Evolutionary conservation across 2,329 filamentous ascomycete genomes (phyloP).

Genomic region (Aspergillus sp.): DNA sequence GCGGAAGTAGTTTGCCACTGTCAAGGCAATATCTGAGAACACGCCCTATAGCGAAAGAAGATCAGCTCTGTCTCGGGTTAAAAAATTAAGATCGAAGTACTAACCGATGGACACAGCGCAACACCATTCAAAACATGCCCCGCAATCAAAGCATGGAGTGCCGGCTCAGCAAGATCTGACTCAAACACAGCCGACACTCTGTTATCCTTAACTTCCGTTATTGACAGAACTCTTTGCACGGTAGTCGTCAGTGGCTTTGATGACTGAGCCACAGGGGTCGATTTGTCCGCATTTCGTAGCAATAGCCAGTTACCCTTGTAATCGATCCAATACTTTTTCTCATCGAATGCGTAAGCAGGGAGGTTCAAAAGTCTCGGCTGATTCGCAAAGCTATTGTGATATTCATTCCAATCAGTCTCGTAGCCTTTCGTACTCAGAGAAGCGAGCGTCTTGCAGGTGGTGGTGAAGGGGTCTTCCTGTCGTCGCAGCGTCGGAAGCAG

Average conservation of each 20-base stretch:
- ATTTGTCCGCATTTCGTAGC: conserved; percentile 60
- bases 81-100: conserved; percentile 14
- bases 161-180: neutral
- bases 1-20: conserved; percentile 25
- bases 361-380: conserved; percentile 60
- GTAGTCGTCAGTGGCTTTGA: neutral
- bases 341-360: conserved; percentile 67
- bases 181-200: neutral
- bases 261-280: too few relatives aligned
- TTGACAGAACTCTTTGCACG: neutral
- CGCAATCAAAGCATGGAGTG: neutral
- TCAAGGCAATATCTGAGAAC: conserved; percentile 28
- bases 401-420: conserved; percentile 68
- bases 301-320: conserved; percentile 72
- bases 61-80: neutral
- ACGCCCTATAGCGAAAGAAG: conserved; percentile 17
- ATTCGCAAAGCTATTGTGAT: conserved; percentile 60
- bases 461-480: conserved; percentile 64
- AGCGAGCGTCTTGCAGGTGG: conserved; percentile 57
- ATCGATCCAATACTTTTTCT: conserved; percentile 71
- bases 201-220: neutral
- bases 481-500: conserved; percentile 59
- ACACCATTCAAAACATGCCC: conserved; percentile 34
- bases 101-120: conserved; percentile 47
- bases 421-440: conserved; percentile 63